phyloP scores from a whole-genome alignment of 1,284 basidiomycete species.

The Hemileia vastatrix region DNA sequence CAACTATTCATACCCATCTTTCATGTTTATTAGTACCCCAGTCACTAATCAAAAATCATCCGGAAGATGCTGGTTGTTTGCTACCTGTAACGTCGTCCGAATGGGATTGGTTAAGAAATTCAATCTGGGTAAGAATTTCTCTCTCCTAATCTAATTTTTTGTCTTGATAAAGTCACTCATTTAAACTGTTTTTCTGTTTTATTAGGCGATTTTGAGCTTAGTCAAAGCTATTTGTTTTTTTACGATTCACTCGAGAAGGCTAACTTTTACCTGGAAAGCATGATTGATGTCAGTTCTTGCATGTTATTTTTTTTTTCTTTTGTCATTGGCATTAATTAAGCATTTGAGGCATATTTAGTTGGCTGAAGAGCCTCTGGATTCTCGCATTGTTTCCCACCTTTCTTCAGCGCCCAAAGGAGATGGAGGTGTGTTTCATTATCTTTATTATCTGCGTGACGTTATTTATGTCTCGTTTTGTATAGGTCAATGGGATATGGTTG shows the following conservation, averaged over 20 bases:
- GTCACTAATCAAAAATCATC: slow-evolving; percentile 78
- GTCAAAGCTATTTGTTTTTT: slow-evolving; percentile 76
- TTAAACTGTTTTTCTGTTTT: slow-evolving; percentile 25
- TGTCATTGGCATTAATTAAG: no score
- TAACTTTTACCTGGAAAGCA: slow-evolving; percentile 84
- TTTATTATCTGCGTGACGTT: not conserved
- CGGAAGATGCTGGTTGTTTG: slow-evolving; percentile 87
- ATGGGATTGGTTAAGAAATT: slow-evolving; percentile 58
- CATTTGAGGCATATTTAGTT: slow-evolving; percentile 48
- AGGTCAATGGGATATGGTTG: slow-evolving; percentile 63
- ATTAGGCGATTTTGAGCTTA: not conserved
- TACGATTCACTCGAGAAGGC: slow-evolving; percentile 91
- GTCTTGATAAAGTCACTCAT: not conserved
- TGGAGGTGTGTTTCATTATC: slow-evolving; percentile 55
- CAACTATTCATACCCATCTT: slow-evolving; percentile 2
- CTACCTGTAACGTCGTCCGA: slow-evolving; percentile 53
- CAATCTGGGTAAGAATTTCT: slow-evolving; percentile 71
- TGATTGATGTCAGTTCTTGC: slow-evolving; percentile 52
- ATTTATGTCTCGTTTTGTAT: not conserved
- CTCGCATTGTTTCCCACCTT: slow-evolving; percentile 68
- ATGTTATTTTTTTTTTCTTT: not conserved
- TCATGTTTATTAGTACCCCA: slow-evolving; percentile 52
- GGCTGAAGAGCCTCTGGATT: slow-evolving; percentile 67
- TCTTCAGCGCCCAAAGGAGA: slow-evolving; percentile 71
- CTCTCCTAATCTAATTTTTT: slow-evolving; percentile 60